Evolutionary conservation across 768 basidiomycete genomes (phyloP).

Genomic region (Pisolithus microcarpus): DNA sequence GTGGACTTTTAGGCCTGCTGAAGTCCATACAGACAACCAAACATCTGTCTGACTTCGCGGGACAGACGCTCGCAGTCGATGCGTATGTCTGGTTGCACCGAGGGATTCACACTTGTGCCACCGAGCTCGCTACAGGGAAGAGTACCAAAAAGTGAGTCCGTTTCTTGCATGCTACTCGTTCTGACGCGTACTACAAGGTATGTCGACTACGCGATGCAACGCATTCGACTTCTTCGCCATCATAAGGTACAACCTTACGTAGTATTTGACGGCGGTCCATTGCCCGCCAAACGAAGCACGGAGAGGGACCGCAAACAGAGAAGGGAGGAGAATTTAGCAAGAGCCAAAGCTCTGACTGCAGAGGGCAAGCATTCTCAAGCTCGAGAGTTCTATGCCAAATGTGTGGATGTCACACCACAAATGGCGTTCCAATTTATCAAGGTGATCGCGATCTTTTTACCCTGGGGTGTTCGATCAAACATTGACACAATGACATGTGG

Average conservation of each 20-base stretch:
- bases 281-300: conserved; percentile 90
- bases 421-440: conserved; percentile 99
- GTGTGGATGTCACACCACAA: conserved; percentile 90
- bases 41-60: conserved; percentile 75
- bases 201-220: conserved; percentile 94
- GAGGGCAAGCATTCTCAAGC: conserved; percentile 80
- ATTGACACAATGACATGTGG: conserved; percentile 4
- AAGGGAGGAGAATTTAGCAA: conserved; percentile 69
- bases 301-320: conserved; percentile 72
- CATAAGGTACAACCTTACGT: conserved; percentile 82
- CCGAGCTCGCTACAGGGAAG: conserved; percentile 82
- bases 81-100: conserved; percentile 93
- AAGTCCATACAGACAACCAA: conserved; percentile 79
- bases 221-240: conserved; percentile 79
- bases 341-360: conserved; percentile 62
- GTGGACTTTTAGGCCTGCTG: conserved; percentile 81
- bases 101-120: conserved; percentile 84
- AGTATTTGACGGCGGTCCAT: conserved; percentile 93
- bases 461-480: background rate
- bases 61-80: conserved; percentile 86
- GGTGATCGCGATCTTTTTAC: conserved; percentile 33
- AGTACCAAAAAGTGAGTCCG: conserved; percentile 66
- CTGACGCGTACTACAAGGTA: conserved; percentile 47
- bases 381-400: conserved; percentile 83
- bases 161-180: background rate